phyloP scores from a whole-genome alignment of 2,329 filamentous ascomycete species.

The Biscogniauxia sp. region DNA sequence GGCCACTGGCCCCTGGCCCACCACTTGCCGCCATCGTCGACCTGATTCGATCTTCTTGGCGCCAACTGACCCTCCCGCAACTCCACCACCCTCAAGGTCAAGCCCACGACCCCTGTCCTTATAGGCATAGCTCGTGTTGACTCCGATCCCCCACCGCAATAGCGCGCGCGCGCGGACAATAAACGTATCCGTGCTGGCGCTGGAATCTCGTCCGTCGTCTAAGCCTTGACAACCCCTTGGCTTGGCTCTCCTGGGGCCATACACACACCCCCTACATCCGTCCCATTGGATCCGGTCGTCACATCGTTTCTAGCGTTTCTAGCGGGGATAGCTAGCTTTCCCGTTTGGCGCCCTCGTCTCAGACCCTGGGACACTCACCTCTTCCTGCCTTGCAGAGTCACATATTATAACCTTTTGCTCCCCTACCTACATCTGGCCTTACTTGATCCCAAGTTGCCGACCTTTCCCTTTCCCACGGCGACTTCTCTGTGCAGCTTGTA shows the following conservation, averaged over 20 bases:
- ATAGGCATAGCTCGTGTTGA: not conserved
- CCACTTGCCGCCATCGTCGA: conserved; percentile 27
- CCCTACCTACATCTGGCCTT: conserved; percentile 23
- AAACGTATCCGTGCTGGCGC: conserved; percentile 10
- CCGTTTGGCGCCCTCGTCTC: conserved; percentile 34
- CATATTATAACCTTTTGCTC: conserved; percentile 35
- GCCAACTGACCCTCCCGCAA: conserved; percentile 22
- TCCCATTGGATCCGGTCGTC: conserved; percentile 27
- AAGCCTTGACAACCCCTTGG: conserved; percentile 7
- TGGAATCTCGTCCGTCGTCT: conserved; percentile 4
- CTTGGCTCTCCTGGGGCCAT: conserved; percentile 20
- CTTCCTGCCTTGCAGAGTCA: conserved; percentile 10
- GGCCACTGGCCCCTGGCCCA: conserved; percentile 19
- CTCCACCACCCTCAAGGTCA: conserved; percentile 20
- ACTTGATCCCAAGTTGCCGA: conserved; percentile 35
- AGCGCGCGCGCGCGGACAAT: conserved; percentile 20
- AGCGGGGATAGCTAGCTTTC: conserved; percentile 25
- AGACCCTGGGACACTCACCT: conserved; percentile 16
- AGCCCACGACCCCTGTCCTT: not conserved
- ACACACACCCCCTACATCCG: conserved; percentile 10
- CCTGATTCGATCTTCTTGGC: conserved; percentile 21
- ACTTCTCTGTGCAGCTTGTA: conserved; percentile 39
- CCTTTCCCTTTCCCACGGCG: conserved; percentile 31
- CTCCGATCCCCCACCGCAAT: conserved; percentile 9
- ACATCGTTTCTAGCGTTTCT: conserved; percentile 30